A percentile compares a stretch with the other conserved stretches of the same genome.
phyloP scores from a whole-genome alignment of 176 grass and related monocot genomes.

The Lolium multiflorum region DNA sequence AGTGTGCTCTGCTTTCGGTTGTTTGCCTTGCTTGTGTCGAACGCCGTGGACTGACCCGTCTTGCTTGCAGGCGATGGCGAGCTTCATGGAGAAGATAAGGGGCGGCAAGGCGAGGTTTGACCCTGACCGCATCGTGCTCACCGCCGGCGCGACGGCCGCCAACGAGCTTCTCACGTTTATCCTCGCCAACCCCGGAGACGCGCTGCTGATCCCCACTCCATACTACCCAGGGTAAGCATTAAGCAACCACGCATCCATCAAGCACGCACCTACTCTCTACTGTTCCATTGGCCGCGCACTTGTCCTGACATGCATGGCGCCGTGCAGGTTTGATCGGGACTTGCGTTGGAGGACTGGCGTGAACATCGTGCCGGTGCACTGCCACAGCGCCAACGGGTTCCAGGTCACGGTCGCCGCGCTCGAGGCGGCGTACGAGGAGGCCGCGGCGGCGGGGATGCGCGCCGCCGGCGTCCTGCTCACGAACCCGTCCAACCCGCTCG shows the following conservation, averaged over 20 bases:
- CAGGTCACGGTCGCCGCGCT: slow-evolving; percentile 66
- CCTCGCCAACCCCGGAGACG: slow-evolving; percentile 78
- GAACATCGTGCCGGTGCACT: slow-evolving; percentile 83
- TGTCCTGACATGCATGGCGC: slow-evolving; percentile 53
- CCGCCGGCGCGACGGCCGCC: slow-evolving; percentile 82
- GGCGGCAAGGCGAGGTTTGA: slow-evolving; percentile 77
- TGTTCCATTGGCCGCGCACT: slow-evolving; percentile 22
- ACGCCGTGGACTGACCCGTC: neutral
- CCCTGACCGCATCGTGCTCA: slow-evolving; percentile 77
- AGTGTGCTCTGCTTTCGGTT: neutral
- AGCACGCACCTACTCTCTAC: neutral
- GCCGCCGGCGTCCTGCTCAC: slow-evolving; percentile 71
- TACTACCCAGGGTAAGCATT: slow-evolving; percentile 93
- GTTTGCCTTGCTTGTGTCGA: neutral
- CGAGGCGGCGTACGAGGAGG: slow-evolving; percentile 55
- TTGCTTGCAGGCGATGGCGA: slow-evolving; percentile 80
- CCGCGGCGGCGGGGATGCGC: slow-evolving; percentile 47
- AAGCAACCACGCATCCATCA: slow-evolving; percentile 28
- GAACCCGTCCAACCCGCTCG: slow-evolving; percentile 90
- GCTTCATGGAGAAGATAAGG: slow-evolving; percentile 84
- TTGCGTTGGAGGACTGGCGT: slow-evolving; percentile 83
- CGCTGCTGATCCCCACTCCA: slow-evolving; percentile 77
- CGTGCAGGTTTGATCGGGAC: slow-evolving; percentile 76
- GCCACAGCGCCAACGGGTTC: slow-evolving; percentile 75
- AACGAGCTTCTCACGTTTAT: slow-evolving; percentile 88